phyloP scores from a whole-genome alignment of 2,329 filamentous ascomycete genomes.

The Colletotrichum graminicola region DNA sequence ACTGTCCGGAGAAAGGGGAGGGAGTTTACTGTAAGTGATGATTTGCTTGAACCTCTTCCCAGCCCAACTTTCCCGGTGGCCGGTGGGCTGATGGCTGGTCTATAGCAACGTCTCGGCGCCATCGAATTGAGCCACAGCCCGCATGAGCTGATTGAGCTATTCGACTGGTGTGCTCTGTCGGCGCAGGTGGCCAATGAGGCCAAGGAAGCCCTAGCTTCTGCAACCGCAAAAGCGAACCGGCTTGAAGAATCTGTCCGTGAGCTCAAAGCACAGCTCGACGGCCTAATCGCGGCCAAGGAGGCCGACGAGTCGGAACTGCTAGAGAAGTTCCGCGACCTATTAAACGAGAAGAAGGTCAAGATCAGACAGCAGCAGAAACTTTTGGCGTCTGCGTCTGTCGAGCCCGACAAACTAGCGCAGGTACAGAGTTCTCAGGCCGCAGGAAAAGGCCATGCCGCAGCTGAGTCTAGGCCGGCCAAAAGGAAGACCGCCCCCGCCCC shows the following conservation, averaged over 20 bases:
- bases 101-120: slow-evolving; percentile 76
- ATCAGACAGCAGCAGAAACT: slow-evolving; percentile 79
- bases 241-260: slow-evolving; percentile 69
- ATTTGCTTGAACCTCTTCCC: slow-evolving; percentile 25
- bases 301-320: slow-evolving; percentile 75
- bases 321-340: slow-evolving; percentile 75
- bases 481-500: slow-evolving; percentile 59
- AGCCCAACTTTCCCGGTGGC: slow-evolving; percentile 33
- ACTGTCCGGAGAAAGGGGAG: slow-evolving; percentile 74
- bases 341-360: slow-evolving; percentile 86
- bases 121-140: slow-evolving; percentile 68
- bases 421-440: slow-evolving; percentile 45
- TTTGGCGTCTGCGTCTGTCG: slow-evolving; percentile 61
- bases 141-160: slow-evolving; percentile 71
- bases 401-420: slow-evolving; percentile 46
- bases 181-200: slow-evolving; percentile 62
- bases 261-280: slow-evolving; percentile 73
- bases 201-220: slow-evolving; percentile 56
- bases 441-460: slow-evolving; percentile 46
- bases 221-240: slow-evolving; percentile 56
- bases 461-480: slow-evolving; percentile 61
- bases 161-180: slow-evolving; percentile 77
- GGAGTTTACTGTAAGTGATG: slow-evolving; percentile 73
- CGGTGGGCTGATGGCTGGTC: slow-evolving; percentile 31
- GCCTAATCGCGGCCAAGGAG: slow-evolving; percentile 74